phyloP scores from a whole-genome alignment of 306 rosid genomes.

The Cicer arietinum region DNA sequence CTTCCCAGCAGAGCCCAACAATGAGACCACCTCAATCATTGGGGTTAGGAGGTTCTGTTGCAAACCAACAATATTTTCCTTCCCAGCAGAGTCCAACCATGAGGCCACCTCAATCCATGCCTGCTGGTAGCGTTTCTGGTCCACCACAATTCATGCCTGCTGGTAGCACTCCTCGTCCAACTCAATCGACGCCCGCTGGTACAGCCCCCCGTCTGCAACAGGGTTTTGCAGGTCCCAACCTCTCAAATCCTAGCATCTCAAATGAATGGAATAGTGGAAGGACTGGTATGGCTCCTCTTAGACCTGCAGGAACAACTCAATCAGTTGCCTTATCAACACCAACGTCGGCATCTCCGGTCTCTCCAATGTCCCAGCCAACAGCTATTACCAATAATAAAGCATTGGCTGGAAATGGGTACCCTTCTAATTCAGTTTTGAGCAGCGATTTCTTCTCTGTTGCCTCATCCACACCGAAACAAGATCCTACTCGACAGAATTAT shows the following conservation, averaged over 20 bases:
- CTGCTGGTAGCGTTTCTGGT: constrained; percentile 37
- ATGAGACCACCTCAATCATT: constrained; percentile 72
- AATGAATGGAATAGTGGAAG: constrained; percentile 74
- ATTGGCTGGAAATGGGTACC: constrained; percentile 71
- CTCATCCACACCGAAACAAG: constrained; percentile 59
- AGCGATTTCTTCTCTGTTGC: constrained; percentile 62
- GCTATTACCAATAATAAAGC: constrained; percentile 57
- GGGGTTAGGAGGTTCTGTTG: constrained; percentile 60
- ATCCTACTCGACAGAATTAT: constrained; percentile 55
- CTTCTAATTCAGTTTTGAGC: constrained; percentile 59
- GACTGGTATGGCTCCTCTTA: constrained; percentile 56
- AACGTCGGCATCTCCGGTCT: constrained; percentile 48
- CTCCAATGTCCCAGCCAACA: constrained; percentile 60
- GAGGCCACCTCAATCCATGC: constrained; percentile 65
- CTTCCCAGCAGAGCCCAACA: constrained; percentile 64
- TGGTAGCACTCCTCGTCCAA: neutral
- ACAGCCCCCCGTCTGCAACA: constrained; percentile 58
- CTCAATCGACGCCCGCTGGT: constrained; percentile 55
- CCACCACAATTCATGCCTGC: constrained; percentile 10
- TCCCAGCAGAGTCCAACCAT: constrained; percentile 62
- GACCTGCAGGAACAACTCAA: constrained; percentile 67
- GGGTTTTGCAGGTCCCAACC: constrained; percentile 55
- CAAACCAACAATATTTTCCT: constrained; percentile 63
- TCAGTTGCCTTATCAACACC: constrained; percentile 52
- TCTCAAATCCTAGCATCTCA: constrained; percentile 57